Percentiles rank a stretch among this genome's conserved stretches.
Conservation (phyloP, 176 grass and related monocot species). For the Ensete ventricosum region DNA sequence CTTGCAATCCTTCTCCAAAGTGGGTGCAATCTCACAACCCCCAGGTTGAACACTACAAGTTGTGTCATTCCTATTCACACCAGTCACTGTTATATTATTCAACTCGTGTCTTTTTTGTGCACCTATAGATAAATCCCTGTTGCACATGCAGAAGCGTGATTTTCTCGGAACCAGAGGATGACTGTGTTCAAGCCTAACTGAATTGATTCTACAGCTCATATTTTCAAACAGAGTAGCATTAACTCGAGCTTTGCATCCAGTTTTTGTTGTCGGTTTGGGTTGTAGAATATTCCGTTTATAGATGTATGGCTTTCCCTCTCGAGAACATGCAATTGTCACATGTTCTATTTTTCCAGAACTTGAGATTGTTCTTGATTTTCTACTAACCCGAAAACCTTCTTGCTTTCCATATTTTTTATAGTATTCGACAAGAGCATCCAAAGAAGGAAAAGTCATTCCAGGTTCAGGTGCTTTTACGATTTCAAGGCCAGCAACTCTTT, state of each 20-base stretch:
- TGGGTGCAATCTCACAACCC: background rate
- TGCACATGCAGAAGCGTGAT: constrained; percentile 16
- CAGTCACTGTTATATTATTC: background rate
- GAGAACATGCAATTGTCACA: constrained; percentile 4
- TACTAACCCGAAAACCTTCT: constrained; percentile 11
- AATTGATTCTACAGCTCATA: constrained; percentile 5
- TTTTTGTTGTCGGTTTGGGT: constrained; percentile 10
- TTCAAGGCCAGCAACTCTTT: background rate
- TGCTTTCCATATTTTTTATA: constrained; percentile 15
- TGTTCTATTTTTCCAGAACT: constrained; percentile 10
- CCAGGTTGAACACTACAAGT: background rate
- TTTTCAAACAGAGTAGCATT: constrained; percentile 13
- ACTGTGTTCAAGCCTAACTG: constrained; percentile 15
- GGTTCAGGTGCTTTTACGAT: constrained; percentile 4
- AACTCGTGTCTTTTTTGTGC: background rate
- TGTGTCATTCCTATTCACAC: background rate
- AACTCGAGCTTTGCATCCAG: constrained; percentile 13
- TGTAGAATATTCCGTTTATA: constrained; percentile 7
- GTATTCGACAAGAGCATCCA: constrained; percentile 14
- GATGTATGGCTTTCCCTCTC: constrained; percentile 1
- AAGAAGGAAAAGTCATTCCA: constrained; percentile 9
- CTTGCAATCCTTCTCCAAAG: background rate
- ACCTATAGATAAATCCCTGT: background rate
- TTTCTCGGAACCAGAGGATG: constrained; percentile 6
- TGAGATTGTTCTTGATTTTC: constrained; percentile 18